Conservation (phyloP, 176 grass and related monocot genomes). For the Urochloa ruziziensis region DNA sequence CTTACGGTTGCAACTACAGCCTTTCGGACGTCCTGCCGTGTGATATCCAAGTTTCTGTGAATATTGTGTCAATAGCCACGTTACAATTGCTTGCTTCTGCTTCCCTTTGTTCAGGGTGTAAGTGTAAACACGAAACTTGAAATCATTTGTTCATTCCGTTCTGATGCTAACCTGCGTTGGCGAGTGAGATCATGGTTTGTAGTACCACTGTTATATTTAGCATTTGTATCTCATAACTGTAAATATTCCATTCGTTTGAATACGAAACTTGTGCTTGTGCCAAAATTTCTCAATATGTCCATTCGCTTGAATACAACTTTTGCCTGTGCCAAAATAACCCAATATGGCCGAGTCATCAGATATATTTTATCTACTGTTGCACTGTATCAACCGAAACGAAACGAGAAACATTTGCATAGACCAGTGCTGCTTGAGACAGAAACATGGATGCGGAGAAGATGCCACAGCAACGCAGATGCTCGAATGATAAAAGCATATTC, state of each 20-base stretch:
- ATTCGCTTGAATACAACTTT: background rate
- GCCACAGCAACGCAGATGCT: background rate
- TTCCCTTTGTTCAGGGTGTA: conserved; percentile 12
- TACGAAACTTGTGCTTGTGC: too few species aligned
- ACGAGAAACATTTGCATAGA: background rate
- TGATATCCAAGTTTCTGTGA: conserved; percentile 81
- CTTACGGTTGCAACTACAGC: conserved; percentile 55
- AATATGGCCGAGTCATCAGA: background rate
- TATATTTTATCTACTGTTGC: background rate
- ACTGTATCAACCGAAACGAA: background rate
- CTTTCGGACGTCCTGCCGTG: conserved; percentile 61
- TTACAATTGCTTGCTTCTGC: background rate
- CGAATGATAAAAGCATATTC: background rate
- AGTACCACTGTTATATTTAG: background rate
- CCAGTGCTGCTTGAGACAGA: background rate
- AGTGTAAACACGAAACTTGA: background rate
- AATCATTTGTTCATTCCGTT: background rate
- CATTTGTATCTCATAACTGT: conserved; percentile 4
- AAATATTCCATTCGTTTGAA: conserved; percentile 24
- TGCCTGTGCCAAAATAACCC: background rate
- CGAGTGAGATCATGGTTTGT: background rate
- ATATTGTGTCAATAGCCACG: background rate
- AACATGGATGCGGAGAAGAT: background rate
- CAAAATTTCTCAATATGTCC: too few species aligned
- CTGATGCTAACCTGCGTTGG: background rate